Evolutionary conservation across 169 alveolate species (phyloP).

Genomic region (Ichthyophthirius multifiliis): DNA sequence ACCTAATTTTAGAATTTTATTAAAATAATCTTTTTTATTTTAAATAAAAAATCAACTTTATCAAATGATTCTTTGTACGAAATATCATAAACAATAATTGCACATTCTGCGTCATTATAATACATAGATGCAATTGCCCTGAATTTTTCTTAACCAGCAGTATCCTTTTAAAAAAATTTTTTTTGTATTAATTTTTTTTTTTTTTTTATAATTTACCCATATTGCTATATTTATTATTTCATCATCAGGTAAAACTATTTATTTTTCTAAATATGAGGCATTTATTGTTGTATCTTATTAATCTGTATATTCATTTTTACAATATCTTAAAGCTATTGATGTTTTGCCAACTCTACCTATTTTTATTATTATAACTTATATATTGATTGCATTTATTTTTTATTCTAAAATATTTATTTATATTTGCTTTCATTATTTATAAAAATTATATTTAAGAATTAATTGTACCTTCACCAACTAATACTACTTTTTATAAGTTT

Average conservation of each 20-base stretch:
- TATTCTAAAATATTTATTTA: background rate
- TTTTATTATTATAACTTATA: background rate
- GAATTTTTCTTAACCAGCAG: conserved; percentile 78
- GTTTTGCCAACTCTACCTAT: conserved; percentile 84
- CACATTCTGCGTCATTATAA: conserved; percentile 80
- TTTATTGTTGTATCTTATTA: conserved; percentile 60
- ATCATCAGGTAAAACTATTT: conserved; percentile 29
- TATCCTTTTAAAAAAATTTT: conserved; percentile 46
- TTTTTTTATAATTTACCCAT: conserved; percentile 55
- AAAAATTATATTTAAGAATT: background rate
- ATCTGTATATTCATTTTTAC: conserved; percentile 59
- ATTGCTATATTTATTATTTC: conserved; percentile 32
- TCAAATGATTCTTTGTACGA: conserved; percentile 75
- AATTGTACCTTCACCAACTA: conserved; percentile 43
- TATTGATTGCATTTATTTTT: background rate
- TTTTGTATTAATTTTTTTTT: conserved; percentile 45
- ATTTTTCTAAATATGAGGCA: conserved; percentile 62
- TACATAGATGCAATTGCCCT: conserved; percentile 69
- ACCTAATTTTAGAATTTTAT: conserved; percentile 21
- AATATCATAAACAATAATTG: conserved; percentile 81
- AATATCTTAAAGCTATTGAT: conserved; percentile 69
- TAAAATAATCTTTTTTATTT: background rate
- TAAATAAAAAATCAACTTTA: conserved; percentile 23
- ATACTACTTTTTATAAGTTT: conserved; percentile 44
- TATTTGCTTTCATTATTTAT: background rate